phyloP scores from a whole-genome alignment of 2,329 filamentous ascomycete genomes.

The Coleophoma eucalyptorum region DNA sequence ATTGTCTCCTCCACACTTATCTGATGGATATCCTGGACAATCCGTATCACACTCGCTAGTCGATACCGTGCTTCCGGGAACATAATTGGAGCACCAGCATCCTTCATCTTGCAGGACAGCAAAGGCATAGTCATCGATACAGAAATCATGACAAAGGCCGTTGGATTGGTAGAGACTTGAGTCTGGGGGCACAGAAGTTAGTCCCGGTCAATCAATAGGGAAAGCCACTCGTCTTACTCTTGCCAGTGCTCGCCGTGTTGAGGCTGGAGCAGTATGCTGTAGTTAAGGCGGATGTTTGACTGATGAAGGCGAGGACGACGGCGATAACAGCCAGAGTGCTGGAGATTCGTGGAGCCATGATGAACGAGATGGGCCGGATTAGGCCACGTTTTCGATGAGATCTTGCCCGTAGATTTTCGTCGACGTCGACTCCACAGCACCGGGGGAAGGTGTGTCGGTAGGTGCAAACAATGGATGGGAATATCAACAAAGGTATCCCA shows the following conservation, averaged over 20 bases:
- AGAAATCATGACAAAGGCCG: constrained; percentile 62
- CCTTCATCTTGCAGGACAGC: constrained; percentile 60
- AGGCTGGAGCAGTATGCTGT: constrained; percentile 39
- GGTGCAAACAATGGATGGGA: constrained; percentile 13
- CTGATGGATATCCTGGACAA: constrained; percentile 67
- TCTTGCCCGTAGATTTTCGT: not conserved
- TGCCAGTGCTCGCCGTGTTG: constrained; percentile 38
- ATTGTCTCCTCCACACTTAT: constrained; percentile 60
- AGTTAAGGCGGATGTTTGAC: constrained; percentile 9
- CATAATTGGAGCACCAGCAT: constrained; percentile 75
- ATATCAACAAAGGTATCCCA: constrained; percentile 23
- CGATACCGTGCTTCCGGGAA: constrained; percentile 44
- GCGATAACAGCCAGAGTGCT: constrained; percentile 18
- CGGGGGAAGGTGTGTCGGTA: constrained; percentile 1
- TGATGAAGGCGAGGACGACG: constrained; percentile 7
- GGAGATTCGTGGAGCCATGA: constrained; percentile 7
- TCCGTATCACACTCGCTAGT: constrained; percentile 45
- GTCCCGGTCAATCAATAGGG: constrained; percentile 8
- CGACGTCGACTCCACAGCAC: not conserved
- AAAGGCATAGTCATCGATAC: constrained; percentile 55
- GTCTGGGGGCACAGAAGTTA: constrained; percentile 33
- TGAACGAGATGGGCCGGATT: no score
- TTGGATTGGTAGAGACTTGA: constrained; percentile 61
- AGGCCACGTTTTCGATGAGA: not conserved
- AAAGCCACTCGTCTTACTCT: constrained; percentile 33